Percentiles rank a stretch among this genome's conserved stretches.
These are phyloP conservation scores for Thelonectria discophora DNA, from an alignment of 2,329 filamentous ascomycete species.

Conservation along the genomic window DNA sequence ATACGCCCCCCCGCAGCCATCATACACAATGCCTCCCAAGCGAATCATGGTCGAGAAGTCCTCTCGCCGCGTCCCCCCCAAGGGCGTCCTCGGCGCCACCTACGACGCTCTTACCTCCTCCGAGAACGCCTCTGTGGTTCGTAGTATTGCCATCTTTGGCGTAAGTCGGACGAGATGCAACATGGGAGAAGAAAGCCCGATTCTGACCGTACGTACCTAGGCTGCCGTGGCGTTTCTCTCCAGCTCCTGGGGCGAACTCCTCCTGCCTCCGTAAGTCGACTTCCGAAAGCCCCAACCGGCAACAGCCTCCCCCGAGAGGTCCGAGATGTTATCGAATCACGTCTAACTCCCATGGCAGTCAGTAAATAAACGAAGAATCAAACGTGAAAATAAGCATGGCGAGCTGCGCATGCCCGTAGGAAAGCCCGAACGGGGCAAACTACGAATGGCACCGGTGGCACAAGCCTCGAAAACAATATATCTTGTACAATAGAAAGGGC, in stretches of 20 bases:
- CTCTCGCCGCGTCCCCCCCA: constrained; percentile 52
- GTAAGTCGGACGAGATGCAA: constrained; percentile 55
- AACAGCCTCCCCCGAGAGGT: background rate
- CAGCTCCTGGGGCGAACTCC: constrained; percentile 72
- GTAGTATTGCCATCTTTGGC: constrained; percentile 73
- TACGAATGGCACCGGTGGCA: background rate
- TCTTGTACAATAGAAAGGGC: constrained; percentile 42
- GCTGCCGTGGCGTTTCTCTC: constrained; percentile 72
- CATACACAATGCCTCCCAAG: constrained; percentile 69
- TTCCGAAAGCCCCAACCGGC: background rate
- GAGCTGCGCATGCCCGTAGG: background rate
- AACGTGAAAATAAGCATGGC: constrained; percentile 12
- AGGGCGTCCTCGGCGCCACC: constrained; percentile 64
- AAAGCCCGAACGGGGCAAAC: background rate
- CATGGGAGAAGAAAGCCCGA: background rate
- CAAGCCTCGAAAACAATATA: constrained; percentile 25
- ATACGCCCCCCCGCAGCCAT: background rate
- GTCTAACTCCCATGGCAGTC: constrained; percentile 30
- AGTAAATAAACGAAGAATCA: constrained; percentile 33
- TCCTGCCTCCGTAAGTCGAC: constrained; percentile 68
- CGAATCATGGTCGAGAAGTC: constrained; percentile 62
- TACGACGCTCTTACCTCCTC: constrained; percentile 71
- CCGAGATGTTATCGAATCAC: background rate
- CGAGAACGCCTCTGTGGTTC: constrained; percentile 75
- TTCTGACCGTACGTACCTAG: constrained; percentile 49